Evolutionary conservation across 257 asterid species (phyloP), one percentile per base, ranked within the genome.

Genomic region (Anisodus acutangulus): DNA sequence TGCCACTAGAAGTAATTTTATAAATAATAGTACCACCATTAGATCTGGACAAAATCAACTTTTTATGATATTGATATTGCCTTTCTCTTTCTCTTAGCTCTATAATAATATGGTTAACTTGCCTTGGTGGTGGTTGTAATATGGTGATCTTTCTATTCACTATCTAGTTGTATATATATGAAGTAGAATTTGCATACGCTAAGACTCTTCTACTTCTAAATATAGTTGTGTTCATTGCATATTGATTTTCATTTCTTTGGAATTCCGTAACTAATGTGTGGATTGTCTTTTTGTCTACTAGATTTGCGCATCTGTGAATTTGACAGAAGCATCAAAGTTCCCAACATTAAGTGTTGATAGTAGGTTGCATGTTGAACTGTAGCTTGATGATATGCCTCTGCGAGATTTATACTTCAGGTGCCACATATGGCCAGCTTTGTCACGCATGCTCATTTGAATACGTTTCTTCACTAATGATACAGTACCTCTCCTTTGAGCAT

Each of bases 241-340:
- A 10, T 72, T 19, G 10, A 47, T 4, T 47, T 10, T 11, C 60
- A 10, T n/a, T 0, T 68, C 31, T 4, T 72, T 72, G 3, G 12
- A 72, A 9, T 19, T 19, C 17, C 3, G n/a, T 9, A 15, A 12
- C 80, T 79, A 13, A 39, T 60, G 16, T 76, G 8, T 45, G 26
- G 31, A 19, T 62, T 82, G 22, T 39, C n/a, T 43, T 62, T 41
- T 55, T 15, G 54, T 59, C 57, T 39, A 5, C 9, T 86, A 88
- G 90, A 26, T 88, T 10, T 86, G 81, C 57, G 90, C 88, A 8
- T 82, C 90, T 53, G 55, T 88, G 84, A 88, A 88, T 82, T 57
- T 86, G 86, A 62, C 81, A 3, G 88, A 88, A 60, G 80, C 74
- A 22, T 67, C 85, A 0, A 76, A 60, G 83, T 41, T 60, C 70